A percentile compares a stretch with the other conserved stretches of the same genome.
phyloP scores from a whole-genome alignment of 257 asterid species.

The Przewalskia tangutica region DNA sequence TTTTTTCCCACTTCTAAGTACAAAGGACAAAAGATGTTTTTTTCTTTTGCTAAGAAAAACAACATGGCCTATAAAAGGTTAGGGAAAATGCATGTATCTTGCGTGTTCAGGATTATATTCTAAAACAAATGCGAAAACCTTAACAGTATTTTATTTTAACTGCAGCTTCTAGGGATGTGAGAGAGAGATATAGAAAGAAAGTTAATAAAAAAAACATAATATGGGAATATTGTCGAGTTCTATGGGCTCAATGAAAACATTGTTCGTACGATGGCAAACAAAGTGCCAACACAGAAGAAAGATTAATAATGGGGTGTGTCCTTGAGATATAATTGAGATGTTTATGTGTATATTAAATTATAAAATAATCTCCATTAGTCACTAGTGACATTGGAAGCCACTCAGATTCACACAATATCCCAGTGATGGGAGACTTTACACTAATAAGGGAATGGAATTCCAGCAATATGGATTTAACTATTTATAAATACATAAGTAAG shows the following conservation, averaged over 20 bases:
- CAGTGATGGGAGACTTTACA: constrained; percentile 2
- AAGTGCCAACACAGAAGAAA: not conserved
- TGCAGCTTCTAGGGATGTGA: not conserved
- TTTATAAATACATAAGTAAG: constrained; percentile 13
- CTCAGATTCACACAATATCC: constrained; percentile 36
- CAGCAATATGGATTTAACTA: not conserved
- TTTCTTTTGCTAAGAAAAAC: not conserved
- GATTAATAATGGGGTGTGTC: not conserved
- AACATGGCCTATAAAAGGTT: not conserved
- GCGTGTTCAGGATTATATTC: not conserved
- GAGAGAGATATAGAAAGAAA: not conserved
- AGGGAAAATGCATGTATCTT: constrained; percentile 1
- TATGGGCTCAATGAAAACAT: not conserved
- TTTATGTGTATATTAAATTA: not conserved
- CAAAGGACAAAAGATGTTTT: not conserved
- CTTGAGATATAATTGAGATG: not conserved
- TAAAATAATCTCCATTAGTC: not conserved
- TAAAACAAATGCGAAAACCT: not conserved
- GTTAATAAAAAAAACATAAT: not conserved
- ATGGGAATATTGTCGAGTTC: not conserved
- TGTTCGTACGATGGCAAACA: constrained; percentile 1
- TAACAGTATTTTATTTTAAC: not conserved
- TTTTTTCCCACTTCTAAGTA: not conserved
- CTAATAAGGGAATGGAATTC: not conserved
- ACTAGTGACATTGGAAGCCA: constrained; percentile 31